Base-by-base conservation (phyloP, 148 eudicot genomes). In the Mesembryanthemum crystallinum region DNA sequence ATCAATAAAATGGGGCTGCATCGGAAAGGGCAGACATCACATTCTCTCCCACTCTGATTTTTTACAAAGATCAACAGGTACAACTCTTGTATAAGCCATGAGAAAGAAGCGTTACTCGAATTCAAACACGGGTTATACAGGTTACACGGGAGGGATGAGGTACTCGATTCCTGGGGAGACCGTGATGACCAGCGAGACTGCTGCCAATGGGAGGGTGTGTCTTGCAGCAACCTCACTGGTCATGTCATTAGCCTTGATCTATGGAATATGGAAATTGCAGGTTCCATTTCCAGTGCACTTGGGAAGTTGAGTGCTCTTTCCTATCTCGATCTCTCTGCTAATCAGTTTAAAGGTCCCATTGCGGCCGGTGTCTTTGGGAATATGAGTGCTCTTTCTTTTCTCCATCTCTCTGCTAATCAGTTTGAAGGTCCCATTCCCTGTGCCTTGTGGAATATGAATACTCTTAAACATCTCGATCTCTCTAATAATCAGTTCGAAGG, bases 401-500 rank as follows among this genome's bases (percentile, higher is more conserved):
- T 67, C 29, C 18, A n/a, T 42, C 70, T 67, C 18, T 8, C 29
- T 37, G 21, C 21, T 8, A 67, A 67, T 67, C 51, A 42, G 29
- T 47, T 39, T 32, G 70, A 42, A 67, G 70, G 70, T 37, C 30
- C 51, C 30, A 42, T 39, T 39, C 70, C 30, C 1, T 7, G 49
- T 21, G 51, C 13, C 9, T 11, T 72, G 33, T 45, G 45, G 25
- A 77, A 71, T 8, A 62, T 30, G 57, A 29, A 8, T 15, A 33
- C 70, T 23, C 75, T 78, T 45, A 8, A 58, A 1, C 12, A 43
- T 64, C 76, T 78, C n/a, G 55, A 72, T 64, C 76, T 78, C 3
- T 51, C 64, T 35, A 0, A 8, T 1, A 78, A 71, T 49, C 4
- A 20, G 11, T 60, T 78, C 5, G 32, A 71, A 60, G 30, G 30